phyloP scores from a whole-genome alignment of 768 basidiomycete genomes.

The Pleurotus sapidus region DNA sequence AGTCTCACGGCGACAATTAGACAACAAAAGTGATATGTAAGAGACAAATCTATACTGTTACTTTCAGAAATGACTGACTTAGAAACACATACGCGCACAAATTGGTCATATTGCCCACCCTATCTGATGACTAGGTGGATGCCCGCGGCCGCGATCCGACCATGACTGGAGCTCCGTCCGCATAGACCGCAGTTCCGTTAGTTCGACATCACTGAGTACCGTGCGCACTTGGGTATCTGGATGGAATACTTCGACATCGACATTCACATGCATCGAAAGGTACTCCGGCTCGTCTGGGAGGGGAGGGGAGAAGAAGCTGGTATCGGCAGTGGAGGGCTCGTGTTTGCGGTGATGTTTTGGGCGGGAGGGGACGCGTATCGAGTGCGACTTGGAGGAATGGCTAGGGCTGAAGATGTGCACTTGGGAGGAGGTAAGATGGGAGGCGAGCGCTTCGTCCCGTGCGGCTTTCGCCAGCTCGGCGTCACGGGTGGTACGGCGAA shows the following conservation, averaged over 20 bases:
- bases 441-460: not conserved
- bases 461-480: constrained; percentile 10
- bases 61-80: too few species aligned
- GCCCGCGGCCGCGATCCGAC: not conserved
- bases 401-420: not conserved
- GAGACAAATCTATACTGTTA: too few species aligned
- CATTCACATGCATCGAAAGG: constrained; percentile 4
- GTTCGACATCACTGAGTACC: constrained; percentile 26
- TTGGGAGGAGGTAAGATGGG: constrained; percentile 2
- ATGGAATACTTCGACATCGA: not conserved
- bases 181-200: constrained; percentile 30
- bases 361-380: not conserved
- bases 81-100: not conserved
- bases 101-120: constrained; percentile 7
- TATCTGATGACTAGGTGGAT: not conserved
- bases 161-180: constrained; percentile 16
- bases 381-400: not conserved
- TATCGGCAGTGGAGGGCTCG: not conserved
- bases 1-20: too few species aligned
- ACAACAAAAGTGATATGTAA: too few species aligned
- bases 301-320: constrained; percentile 7
- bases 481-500: constrained; percentile 38
- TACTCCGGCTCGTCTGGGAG: constrained; percentile 7
- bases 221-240: constrained; percentile 1
- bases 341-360: constrained; percentile 3